These are phyloP conservation scores for Krasilnikovozyma curviuscula DNA, from an alignment of 768 basidiomycete species.

Conservation along the genomic window DNA sequence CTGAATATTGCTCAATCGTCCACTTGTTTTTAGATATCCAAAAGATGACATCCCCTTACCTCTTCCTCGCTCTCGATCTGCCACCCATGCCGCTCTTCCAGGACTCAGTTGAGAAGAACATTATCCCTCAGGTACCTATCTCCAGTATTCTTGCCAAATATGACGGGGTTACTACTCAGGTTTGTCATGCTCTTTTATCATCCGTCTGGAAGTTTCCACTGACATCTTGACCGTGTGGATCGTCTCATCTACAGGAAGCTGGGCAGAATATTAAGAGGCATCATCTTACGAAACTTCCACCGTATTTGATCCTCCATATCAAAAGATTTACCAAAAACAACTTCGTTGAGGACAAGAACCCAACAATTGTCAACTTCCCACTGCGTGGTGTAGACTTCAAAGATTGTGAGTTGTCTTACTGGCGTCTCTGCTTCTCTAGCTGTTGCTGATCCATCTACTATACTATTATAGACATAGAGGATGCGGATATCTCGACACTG, in stretches of 20 bases:
- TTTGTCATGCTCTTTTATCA: constrained; percentile 25
- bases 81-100: constrained; percentile 97
- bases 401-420: constrained; percentile 48
- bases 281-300: constrained; percentile 74
- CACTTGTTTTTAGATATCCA: constrained; percentile 43
- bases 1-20: too few species aligned
- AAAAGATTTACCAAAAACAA: constrained; percentile 91
- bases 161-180: constrained; percentile 77
- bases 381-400: constrained; percentile 76
- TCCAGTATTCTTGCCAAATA: constrained; percentile 80
- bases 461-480: constrained; percentile 29
- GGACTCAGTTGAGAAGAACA: constrained; percentile 89
- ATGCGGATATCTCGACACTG: constrained; percentile 57
- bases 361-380: constrained; percentile 95
- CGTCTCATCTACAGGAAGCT: constrained; percentile 44
- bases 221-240: neutral
- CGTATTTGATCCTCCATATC: constrained; percentile 81
- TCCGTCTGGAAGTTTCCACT: neutral
- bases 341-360: constrained; percentile 97
- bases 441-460: neutral
- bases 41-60: constrained; percentile 64
- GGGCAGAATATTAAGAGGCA: constrained; percentile 62
- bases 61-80: constrained; percentile 87
- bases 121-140: constrained; percentile 91
- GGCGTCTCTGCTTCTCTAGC: constrained; percentile 7